phyloP scores from a whole-genome alignment of 176 grass and related monocot genomes.

The Coix lacrymajobi region DNA sequence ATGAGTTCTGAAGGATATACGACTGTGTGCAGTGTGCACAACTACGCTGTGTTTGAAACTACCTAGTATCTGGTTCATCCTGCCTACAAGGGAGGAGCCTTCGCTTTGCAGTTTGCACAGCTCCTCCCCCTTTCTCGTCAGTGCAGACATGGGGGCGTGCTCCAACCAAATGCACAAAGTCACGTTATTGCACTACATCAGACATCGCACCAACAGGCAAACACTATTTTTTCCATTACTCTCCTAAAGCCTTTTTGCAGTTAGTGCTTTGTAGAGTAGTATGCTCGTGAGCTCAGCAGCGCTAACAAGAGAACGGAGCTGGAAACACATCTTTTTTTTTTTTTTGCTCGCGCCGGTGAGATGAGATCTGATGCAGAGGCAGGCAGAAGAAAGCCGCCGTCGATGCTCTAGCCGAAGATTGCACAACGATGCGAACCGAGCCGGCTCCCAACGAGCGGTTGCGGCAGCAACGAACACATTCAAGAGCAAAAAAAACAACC shows the following conservation, averaged over 20 bases:
- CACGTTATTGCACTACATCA: not conserved
- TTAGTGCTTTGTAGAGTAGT: not conserved
- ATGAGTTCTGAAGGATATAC: not conserved
- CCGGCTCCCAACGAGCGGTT: not conserved
- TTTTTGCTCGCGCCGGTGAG: not conserved
- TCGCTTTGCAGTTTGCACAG: not conserved
- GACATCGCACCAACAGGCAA: not conserved
- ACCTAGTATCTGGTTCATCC: not conserved
- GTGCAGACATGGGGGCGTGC: not conserved
- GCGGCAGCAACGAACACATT: not conserved
- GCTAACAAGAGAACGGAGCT: not conserved
- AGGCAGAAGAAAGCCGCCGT: not conserved
- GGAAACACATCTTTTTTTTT: not conserved
- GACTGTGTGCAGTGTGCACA: too few relatives aligned
- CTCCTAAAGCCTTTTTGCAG: not conserved
- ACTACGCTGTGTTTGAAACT: not conserved
- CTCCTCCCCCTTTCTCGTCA: not conserved
- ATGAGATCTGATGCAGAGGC: constrained; percentile 20
- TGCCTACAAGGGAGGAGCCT: not conserved
- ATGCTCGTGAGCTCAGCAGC: not conserved
- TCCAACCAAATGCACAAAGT: not conserved
- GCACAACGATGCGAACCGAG: not conserved
- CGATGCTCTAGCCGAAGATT: not conserved
- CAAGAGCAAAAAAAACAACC: not conserved
- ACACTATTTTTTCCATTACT: not conserved